phyloP scores from a whole-genome alignment of 371 early-diverging fungal genomes.

The Nematocida displodere region DNA sequence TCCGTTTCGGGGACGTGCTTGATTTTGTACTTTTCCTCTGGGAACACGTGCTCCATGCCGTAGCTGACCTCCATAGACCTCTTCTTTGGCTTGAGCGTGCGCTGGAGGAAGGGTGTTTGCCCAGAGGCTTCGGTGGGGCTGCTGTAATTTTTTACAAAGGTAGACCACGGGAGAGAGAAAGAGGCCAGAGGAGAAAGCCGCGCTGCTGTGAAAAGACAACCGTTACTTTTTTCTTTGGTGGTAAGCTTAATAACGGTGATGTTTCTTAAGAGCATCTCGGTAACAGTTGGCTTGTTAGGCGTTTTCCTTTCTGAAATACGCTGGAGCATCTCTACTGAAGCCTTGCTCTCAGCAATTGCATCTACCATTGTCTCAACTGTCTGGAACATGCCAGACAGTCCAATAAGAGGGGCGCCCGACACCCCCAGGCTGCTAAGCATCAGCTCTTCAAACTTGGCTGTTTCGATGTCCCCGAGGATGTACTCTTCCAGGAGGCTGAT shows the following conservation, averaged over 20 bases:
- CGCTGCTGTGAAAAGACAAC: not conserved
- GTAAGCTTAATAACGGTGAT: not conserved
- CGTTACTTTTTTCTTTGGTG: not conserved
- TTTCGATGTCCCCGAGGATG: constrained; percentile 74
- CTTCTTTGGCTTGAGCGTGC: constrained; percentile 21
- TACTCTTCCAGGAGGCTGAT: constrained; percentile 72
- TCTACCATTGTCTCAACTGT: constrained; percentile 58
- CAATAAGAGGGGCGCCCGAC: constrained; percentile 38
- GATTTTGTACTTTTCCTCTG: constrained; percentile 26
- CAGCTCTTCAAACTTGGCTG: constrained; percentile 78
- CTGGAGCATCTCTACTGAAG: constrained; percentile 36
- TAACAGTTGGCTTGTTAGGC: not conserved
- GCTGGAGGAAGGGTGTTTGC: constrained; percentile 31
- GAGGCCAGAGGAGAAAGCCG: not conserved
- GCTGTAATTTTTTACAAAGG: constrained; percentile 34
- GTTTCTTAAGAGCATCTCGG: constrained; percentile 13
- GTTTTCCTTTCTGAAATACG: not conserved
- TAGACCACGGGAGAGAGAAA: constrained; percentile 10
- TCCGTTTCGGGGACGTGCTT: constrained; percentile 50
- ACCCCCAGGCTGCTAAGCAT: constrained; percentile 68
- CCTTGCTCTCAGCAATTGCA: constrained; percentile 52
- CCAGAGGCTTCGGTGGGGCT: not conserved
- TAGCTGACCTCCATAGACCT: constrained; percentile 11
- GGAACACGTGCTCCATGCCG: constrained; percentile 38
- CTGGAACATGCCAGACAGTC: constrained; percentile 61